Evolutionary conservation across 2,329 filamentous ascomycete species (phyloP).

Genomic region (Zopfia rhizophila): DNA sequence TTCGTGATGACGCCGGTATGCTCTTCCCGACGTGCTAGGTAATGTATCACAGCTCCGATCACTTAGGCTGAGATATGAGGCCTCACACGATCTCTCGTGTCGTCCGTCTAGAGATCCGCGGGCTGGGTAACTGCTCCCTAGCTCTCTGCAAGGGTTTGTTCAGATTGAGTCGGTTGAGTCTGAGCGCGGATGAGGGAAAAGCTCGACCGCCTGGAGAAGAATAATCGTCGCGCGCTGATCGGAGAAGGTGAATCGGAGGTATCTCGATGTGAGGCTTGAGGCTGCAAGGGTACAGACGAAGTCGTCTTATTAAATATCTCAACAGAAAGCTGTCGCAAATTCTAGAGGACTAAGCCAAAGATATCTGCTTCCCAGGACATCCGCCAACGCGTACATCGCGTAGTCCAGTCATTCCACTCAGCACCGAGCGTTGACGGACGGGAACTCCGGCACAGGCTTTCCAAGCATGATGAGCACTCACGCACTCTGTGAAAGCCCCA

Average conservation of each 20-base stretch:
- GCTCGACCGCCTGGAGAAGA: too few relatives aligned
- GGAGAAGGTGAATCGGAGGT: too few relatives aligned
- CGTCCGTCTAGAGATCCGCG: constrained; percentile 29
- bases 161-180: not conserved
- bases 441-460: constrained; percentile 15
- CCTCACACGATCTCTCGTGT: constrained; percentile 30
- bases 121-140: constrained; percentile 29
- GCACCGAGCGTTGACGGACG: constrained; percentile 13
- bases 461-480: constrained; percentile 8
- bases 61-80: constrained; percentile 36
- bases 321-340: too few relatives aligned
- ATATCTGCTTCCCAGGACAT: not conserved
- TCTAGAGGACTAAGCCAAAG: too few relatives aligned
- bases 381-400: constrained; percentile 5
- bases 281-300: too few relatives aligned
- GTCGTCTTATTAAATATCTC: too few relatives aligned
- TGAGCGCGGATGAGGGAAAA: too few relatives aligned
- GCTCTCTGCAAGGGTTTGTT: constrained; percentile 30
- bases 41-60: too few relatives aligned
- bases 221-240: too few relatives aligned
- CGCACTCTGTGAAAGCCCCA: constrained; percentile 7
- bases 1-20: constrained; percentile 24
- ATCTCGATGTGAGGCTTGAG: too few relatives aligned
- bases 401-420: constrained; percentile 9
- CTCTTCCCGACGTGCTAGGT: constrained; percentile 13